Base-by-base conservation (phyloP, 2,329 filamentous ascomycete genomes). In the Sordariomycetes sp. region DNA sequence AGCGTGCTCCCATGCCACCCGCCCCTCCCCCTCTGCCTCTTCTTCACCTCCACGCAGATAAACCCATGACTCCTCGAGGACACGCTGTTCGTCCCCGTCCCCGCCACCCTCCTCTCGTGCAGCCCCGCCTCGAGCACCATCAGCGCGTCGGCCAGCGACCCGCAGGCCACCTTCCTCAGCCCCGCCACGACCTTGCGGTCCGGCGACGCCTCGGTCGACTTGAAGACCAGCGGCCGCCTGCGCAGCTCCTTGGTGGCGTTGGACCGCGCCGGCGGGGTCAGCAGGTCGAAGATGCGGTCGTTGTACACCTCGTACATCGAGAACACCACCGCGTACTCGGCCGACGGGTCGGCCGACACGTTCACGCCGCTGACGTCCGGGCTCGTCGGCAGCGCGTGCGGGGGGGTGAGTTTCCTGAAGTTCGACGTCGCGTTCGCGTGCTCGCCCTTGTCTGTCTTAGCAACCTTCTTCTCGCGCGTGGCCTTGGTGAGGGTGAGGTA, bases 231-330 rank as follows among this genome's bases (percentile, higher is more conserved):
- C 0, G 90, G 86, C 32, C 92, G 83, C n/a, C 94, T 85, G 55
- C 86, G 80, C 62, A 79, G 78, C 60, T 90, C 86, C 65, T 89
- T 90, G 2, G 83, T 86, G 5, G 79, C 78, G 40, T 79, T 80
- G 0, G 78, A 78, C 61, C 80, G 80, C 24, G 77, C 72, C 2
- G 82, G 79, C 0, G 83, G 81, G 0, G 87, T 88, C 1, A 99
- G 77, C 0, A 99, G 83, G 66, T 99, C 94, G 69, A 95, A 97
- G 63, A 99, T 97, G 40, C 92, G 86, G 72, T 99, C 93, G 68
- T 99, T 99, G 76, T 99, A 97, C 1, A 99, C 93, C 71, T 99
- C 94, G 71, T 97, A 97, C 92, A 99, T 99, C 58, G 91, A 96
- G 24, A 99, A 80, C 12, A 99, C 76, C 58, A 99, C 85, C 4